A percentile compares a stretch with the other conserved stretches of the same genome.
Conservation (phyloP, 164 flowering plant genomes). For the Tetrastigma voinierianum region DNA sequence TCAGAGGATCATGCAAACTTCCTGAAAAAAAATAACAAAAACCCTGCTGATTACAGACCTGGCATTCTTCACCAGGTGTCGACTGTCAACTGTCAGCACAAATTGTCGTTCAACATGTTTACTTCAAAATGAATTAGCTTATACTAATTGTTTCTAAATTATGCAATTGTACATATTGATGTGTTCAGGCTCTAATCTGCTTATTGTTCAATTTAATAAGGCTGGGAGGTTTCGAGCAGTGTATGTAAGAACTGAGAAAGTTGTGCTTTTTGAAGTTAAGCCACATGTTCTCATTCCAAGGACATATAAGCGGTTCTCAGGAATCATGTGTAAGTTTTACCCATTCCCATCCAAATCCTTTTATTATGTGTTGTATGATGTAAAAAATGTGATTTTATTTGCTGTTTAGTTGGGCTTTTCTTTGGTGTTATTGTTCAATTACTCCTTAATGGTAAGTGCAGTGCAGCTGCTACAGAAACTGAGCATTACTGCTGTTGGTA, state of each 20-base stretch:
- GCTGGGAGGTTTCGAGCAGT: slow-evolving; percentile 74
- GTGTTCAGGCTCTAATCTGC: slow-evolving; percentile 78
- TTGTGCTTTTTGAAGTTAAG: slow-evolving; percentile 86
- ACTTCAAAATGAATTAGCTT: no score
- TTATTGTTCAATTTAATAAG: slow-evolving; percentile 76
- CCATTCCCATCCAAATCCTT: background rate
- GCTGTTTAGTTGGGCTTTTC: background rate
- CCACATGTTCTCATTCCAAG: slow-evolving; percentile 93
- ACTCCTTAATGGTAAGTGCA: slow-evolving; percentile 28
- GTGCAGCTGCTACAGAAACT: slow-evolving; percentile 84
- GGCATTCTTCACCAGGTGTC: slow-evolving; percentile 94
- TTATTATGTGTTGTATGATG: background rate
- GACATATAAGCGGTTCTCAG: slow-evolving; percentile 80
- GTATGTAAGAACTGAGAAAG: slow-evolving; percentile 84
- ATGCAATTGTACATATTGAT: background rate
- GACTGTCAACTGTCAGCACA: no score
- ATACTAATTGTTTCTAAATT: background rate
- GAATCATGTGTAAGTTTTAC: slow-evolving; percentile 78
- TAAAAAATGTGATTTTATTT: background rate
- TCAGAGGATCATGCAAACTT: slow-evolving; percentile 82
- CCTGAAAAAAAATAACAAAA: slow-evolving; percentile 52
- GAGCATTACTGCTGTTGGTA: slow-evolving; percentile 61
- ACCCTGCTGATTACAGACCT: slow-evolving; percentile 83
- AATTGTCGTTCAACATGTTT: background rate
- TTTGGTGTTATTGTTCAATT: background rate